Conservation (phyloP, 2,329 filamentous ascomycete species). For the Monosporascus ibericus region DNA sequence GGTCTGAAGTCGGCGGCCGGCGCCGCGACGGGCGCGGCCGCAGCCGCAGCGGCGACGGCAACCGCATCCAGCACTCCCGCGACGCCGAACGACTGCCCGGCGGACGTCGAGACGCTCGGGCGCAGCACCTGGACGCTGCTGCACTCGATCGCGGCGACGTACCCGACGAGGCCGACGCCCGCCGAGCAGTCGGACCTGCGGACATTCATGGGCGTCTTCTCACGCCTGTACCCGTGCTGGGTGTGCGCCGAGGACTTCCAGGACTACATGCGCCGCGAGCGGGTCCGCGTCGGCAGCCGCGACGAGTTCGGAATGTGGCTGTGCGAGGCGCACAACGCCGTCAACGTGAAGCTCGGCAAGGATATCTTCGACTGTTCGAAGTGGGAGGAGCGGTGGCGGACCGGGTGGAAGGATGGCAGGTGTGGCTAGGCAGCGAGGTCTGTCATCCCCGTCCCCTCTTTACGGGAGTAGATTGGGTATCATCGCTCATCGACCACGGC, state of each 20-base stretch:
- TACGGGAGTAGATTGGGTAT: too few species aligned
- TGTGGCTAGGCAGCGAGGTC: slow-evolving; percentile 35
- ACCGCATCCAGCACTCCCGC: slow-evolving; percentile 13
- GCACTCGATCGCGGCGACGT: slow-evolving; percentile 83
- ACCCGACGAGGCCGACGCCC: slow-evolving; percentile 63
- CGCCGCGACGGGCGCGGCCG: slow-evolving; percentile 17
- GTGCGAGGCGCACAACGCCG: slow-evolving; percentile 81
- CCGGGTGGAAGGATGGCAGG: slow-evolving; percentile 70
- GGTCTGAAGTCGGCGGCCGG: slow-evolving; percentile 32
- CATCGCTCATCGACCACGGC: background rate
- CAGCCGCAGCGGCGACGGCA: background rate
- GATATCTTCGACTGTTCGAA: slow-evolving; percentile 77
- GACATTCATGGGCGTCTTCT: slow-evolving; percentile 74
- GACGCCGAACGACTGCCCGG: slow-evolving; percentile 66
- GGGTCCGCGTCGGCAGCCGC: slow-evolving; percentile 52
- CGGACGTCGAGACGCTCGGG: slow-evolving; percentile 82
- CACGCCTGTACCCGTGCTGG: slow-evolving; percentile 91
- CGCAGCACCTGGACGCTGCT: slow-evolving; percentile 89
- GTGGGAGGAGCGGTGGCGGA: slow-evolving; percentile 95
- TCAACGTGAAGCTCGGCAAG: slow-evolving; percentile 88
- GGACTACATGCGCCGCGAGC: slow-evolving; percentile 67
- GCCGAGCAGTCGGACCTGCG: slow-evolving; percentile 69
- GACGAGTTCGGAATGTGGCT: slow-evolving; percentile 77
- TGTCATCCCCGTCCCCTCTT: too few species aligned
- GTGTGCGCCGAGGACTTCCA: slow-evolving; percentile 90